These are phyloP conservation scores for Zymoseptoria tritici DNA, from an alignment of 2,329 filamentous ascomycete genomes.

Conservation along the genomic window DNA sequence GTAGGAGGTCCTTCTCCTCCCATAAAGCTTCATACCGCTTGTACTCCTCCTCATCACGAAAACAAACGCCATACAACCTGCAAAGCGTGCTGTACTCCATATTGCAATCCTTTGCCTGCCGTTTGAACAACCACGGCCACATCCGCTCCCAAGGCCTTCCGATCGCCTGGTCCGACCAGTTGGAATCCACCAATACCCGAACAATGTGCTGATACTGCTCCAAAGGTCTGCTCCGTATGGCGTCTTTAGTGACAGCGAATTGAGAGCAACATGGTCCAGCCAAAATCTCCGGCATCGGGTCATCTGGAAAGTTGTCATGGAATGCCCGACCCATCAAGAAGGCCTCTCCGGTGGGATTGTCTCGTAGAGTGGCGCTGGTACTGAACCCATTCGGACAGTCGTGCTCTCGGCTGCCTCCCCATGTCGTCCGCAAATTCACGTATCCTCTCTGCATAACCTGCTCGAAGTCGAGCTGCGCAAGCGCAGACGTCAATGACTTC, in stretches of 20 bases:
- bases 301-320: conserved; percentile 11
- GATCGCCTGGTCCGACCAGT: conserved; percentile 10
- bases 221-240: conserved; percentile 6
- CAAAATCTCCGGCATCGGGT: conserved; percentile 13
- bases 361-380: conserved; percentile 10
- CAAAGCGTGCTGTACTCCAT: conserved; percentile 11
- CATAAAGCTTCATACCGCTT: conserved; percentile 14
- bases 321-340: conserved; percentile 13
- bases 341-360: conserved; percentile 14
- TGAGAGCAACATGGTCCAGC: conserved; percentile 19
- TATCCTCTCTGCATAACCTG: conserved; percentile 14
- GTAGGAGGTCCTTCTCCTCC: conserved; percentile 11
- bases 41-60: conserved; percentile 3
- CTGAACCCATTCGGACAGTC: conserved; percentile 15
- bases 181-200: conserved; percentile 8
- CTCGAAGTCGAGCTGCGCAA: conserved; percentile 12
- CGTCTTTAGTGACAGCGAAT: conserved; percentile 13
- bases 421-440: conserved; percentile 17
- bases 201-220: conserved; percentile 11
- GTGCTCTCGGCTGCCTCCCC: conserved; percentile 9
- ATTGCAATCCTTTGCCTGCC: conserved; percentile 10
- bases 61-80: conserved; percentile 16
- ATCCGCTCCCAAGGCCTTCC: conserved; percentile 19
- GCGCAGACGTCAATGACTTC: conserved; percentile 10
- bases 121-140: conserved; percentile 17